phyloP scores from a whole-genome alignment of 2,329 filamentous ascomycete species.

The Lecanicillium sp. region DNA sequence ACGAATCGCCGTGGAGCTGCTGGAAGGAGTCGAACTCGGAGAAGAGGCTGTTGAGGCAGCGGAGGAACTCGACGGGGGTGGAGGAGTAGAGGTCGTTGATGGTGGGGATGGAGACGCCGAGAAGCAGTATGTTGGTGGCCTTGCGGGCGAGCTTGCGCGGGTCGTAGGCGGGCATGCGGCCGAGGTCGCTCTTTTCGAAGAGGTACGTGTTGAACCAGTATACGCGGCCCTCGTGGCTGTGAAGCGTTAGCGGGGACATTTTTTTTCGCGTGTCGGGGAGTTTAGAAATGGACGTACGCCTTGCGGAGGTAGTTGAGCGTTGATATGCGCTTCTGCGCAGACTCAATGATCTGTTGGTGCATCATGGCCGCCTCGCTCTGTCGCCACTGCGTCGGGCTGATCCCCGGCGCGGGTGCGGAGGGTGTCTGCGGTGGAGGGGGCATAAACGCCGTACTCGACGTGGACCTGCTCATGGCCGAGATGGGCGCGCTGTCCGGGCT shows the following conservation, averaged over 20 bases:
- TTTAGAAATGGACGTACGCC: no score
- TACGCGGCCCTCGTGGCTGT: slow-evolving; percentile 82
- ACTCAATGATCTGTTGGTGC: slow-evolving; percentile 68
- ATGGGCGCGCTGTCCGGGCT: slow-evolving; percentile 33
- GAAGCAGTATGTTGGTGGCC: slow-evolving; percentile 87
- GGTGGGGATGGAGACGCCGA: slow-evolving; percentile 84
- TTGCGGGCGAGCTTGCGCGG: slow-evolving; percentile 77
- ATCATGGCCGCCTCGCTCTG: slow-evolving; percentile 43
- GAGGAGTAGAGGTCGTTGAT: slow-evolving; percentile 82
- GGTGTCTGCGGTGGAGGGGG: slow-evolving; percentile 21
- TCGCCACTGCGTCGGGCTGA: slow-evolving; percentile 26
- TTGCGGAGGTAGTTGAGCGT: slow-evolving; percentile 90
- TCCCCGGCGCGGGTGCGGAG: slow-evolving; percentile 8
- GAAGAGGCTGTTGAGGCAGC: slow-evolving; percentile 76
- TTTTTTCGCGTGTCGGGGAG: slow-evolving; percentile 18
- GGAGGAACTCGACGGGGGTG: slow-evolving; percentile 77
- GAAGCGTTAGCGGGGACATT: slow-evolving; percentile 3
- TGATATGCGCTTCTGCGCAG: slow-evolving; percentile 85
- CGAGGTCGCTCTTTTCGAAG: slow-evolving; percentile 76
- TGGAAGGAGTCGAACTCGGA: slow-evolving; percentile 93
- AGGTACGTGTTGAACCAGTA: slow-evolving; percentile 99
- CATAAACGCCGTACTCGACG: slow-evolving; percentile 29
- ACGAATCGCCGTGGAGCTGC: slow-evolving; percentile 72
- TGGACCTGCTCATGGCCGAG: slow-evolving; percentile 38
- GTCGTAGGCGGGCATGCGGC: slow-evolving; percentile 80